Conservation (phyloP, 441 rosid species). For the Gossypium schwendimanii region DNA sequence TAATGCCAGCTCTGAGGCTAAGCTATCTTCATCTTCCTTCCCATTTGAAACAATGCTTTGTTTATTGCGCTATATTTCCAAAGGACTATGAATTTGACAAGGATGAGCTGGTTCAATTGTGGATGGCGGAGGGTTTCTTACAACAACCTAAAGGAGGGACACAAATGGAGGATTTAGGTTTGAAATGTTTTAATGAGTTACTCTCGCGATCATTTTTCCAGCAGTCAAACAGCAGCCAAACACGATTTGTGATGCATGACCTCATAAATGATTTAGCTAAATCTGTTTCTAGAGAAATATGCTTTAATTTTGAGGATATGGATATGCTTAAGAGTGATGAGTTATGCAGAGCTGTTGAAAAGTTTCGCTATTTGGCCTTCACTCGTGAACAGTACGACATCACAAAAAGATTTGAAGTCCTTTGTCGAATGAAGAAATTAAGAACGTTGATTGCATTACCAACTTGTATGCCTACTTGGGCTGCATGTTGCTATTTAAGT, state of each 20-base stretch:
- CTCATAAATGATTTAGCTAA: constrained; percentile 21
- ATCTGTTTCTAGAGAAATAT: background rate
- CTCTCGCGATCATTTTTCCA: constrained; percentile 19
- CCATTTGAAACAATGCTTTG: constrained; percentile 12
- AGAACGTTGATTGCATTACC: constrained; percentile 15
- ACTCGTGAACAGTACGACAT: constrained; percentile 2
- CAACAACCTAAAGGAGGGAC: background rate
- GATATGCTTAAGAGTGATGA: background rate
- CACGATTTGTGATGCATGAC: constrained; percentile 20
- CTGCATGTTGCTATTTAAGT: constrained; percentile 7
- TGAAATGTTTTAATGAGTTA: constrained; percentile 11
- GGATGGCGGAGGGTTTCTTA: constrained; percentile 28
- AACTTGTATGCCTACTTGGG: background rate
- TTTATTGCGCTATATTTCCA: constrained; percentile 19
- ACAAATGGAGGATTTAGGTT: constrained; percentile 14
- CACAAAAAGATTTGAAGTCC: constrained; percentile 8
- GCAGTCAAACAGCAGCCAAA: background rate
- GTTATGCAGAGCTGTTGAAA: background rate
- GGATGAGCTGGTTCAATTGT: constrained; percentile 13
- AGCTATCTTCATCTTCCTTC: constrained; percentile 13
- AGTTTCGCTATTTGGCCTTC: constrained; percentile 12
- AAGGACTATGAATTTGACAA: constrained; percentile 17
- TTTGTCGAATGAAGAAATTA: background rate
- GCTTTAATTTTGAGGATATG: background rate
- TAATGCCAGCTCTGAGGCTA: constrained; percentile 16